phyloP scores from a whole-genome alignment of 371 early-diverging fungal species.

The Mortierella sp. region DNA sequence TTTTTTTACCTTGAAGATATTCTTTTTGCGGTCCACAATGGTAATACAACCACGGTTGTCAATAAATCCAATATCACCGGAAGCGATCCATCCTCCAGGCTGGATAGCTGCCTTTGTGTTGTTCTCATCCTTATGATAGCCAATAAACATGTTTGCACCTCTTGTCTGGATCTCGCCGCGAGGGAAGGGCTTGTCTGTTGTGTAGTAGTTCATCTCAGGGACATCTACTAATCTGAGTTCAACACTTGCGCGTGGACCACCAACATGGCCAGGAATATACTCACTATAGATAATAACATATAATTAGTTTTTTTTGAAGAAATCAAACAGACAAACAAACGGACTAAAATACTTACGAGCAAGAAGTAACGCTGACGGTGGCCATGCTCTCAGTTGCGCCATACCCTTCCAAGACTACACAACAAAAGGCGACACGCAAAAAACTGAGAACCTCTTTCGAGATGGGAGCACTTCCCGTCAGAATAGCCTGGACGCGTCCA shows the following conservation, averaged over 20 bases:
- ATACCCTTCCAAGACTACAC: slow-evolving; percentile 80
- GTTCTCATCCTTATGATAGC: slow-evolving; percentile 87
- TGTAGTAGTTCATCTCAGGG: slow-evolving; percentile 89
- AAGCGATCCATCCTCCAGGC: slow-evolving; percentile 92
- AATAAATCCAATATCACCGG: slow-evolving; percentile 91
- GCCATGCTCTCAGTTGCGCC: slow-evolving; percentile 91
- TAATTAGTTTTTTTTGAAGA: not conserved
- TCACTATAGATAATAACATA: slow-evolving; percentile 48
- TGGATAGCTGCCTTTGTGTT: slow-evolving; percentile 85
- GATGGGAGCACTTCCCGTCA: slow-evolving; percentile 84
- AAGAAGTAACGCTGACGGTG: slow-evolving; percentile 59
- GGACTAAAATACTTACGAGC: slow-evolving; percentile 17
- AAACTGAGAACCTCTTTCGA: slow-evolving; percentile 78
- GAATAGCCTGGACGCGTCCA: slow-evolving; percentile 73
- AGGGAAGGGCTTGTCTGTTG: slow-evolving; percentile 80
- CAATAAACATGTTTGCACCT: slow-evolving; percentile 83
- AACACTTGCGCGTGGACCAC: slow-evolving; percentile 63
- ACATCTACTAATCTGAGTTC: slow-evolving; percentile 92
- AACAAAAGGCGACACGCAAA: slow-evolving; percentile 77
- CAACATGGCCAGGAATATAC: slow-evolving; percentile 78
- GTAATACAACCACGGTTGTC: slow-evolving; percentile 79
- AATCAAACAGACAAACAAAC: slow-evolving; percentile 25
- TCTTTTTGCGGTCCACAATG: slow-evolving; percentile 97
- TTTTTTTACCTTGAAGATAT: slow-evolving; percentile 89
- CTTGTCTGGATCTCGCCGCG: slow-evolving; percentile 93